Conservation (phyloP, 192 early-diverging fungal species). For the Radiomyces spectabilis region DNA sequence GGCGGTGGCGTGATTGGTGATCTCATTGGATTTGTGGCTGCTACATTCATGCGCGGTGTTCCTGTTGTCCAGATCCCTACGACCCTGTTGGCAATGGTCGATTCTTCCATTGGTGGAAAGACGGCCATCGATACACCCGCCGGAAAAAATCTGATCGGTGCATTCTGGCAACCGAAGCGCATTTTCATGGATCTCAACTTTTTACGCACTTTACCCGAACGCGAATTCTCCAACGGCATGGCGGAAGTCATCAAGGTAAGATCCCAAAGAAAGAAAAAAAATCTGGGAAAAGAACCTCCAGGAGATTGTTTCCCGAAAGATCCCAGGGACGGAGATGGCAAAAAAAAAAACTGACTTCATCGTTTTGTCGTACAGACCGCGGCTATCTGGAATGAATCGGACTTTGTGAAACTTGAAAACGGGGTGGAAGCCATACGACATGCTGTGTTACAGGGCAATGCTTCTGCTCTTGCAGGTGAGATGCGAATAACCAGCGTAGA, state of each 20-base stretch:
- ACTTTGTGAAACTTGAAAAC: slow-evolving; percentile 89
- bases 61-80: slow-evolving; percentile 95
- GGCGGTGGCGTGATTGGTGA: slow-evolving; percentile 98
- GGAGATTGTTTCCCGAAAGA: no score
- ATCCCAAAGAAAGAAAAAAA: no score
- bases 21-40: slow-evolving; percentile 91
- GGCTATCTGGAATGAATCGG: slow-evolving; percentile 80
- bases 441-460: slow-evolving; percentile 50
- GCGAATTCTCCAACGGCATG: slow-evolving; percentile 95
- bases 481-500: no score
- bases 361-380: slow-evolving; percentile 57
- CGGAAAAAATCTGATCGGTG: slow-evolving; percentile 93
- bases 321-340: no score
- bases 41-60: slow-evolving; percentile 96
- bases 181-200: slow-evolving; percentile 90
- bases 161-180: slow-evolving; percentile 93
- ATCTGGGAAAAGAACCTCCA: no score
- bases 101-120: slow-evolving; percentile 96
- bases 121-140: slow-evolving; percentile 93
- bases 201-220: slow-evolving; percentile 76
- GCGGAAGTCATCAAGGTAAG: slow-evolving; percentile 89
- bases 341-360: background rate
- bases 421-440: slow-evolving; percentile 72
- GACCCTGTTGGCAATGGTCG: slow-evolving; percentile 93
- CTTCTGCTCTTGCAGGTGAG: no score